Base-by-base conservation (phyloP, 139 green algal genomes). In the Chlamydomonas sphaeroides region DNA sequence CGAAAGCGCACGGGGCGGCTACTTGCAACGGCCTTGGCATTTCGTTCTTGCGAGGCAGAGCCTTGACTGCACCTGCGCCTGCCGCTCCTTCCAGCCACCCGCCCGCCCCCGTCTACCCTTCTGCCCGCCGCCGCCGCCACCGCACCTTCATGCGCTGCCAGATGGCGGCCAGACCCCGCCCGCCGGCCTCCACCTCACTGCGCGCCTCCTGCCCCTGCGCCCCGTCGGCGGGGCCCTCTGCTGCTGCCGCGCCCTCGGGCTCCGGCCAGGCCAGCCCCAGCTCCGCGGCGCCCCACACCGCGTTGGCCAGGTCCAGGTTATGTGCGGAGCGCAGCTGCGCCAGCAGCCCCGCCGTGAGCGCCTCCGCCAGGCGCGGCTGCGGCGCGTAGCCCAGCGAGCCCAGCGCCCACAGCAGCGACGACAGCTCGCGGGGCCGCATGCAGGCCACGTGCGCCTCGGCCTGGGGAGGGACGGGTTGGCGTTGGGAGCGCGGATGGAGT, bases 371-470 rank as follows among this genome's bases (percentile, higher is more conserved):
- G 72, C 41, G 56, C 26, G 59, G 59, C 23, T 59, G 74, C 74
- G 59, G 74, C 36, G 45, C 18, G 30, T 38, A 80, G 59, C 65
- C 59, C 59, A 80, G 59, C 21, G n/a, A 62, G 41, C 59, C 74
- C 39, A 70, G 42, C 23, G 74, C 65, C 51, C 33, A 70, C 32
- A 80, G 74, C 74, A 80, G 59, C 7, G n/a, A 30, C 32, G 61
- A 49, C 39, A 80, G 14, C 74, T 80, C 74, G 21, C 74, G 41
- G 41, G 74, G 59, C 23, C 74, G 20, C 74, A 80, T 80, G 39
- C 18, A 14, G 32, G 74, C 59, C 0, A 80, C 59, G 74, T 80
- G 74, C 30, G 70, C 41, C 59, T 80, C 74, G 5, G 41, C 74
- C 74, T 80, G 74, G 15, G 42, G 1, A 14, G 10, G n/a, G n/a